phyloP scores from a whole-genome alignment of 2,329 filamentous ascomycete species.

The Aureobasidium sp. region DNA sequence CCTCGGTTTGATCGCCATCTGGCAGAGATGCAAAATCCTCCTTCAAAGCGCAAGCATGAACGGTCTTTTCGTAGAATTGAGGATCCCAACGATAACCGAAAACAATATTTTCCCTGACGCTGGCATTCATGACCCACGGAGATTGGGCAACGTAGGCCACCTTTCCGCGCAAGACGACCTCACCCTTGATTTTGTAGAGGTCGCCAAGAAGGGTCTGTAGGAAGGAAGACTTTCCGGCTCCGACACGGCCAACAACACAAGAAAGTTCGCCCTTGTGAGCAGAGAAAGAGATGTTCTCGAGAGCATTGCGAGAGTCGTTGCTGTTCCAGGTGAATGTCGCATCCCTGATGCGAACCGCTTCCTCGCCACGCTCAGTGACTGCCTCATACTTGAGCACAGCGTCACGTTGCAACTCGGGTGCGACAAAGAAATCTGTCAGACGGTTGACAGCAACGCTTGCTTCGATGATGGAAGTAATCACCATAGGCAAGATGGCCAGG shows the following conservation, averaged over 20 bases:
- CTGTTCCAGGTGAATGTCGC: constrained; percentile 94
- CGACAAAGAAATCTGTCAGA: constrained; percentile 73
- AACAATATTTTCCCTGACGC: constrained; percentile 92
- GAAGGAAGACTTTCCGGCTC: constrained; percentile 88
- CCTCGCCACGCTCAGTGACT: constrained; percentile 71
- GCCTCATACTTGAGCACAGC: constrained; percentile 66
- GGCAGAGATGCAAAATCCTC: constrained; percentile 90
- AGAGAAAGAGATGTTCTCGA: constrained; percentile 80
- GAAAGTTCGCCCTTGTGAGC: constrained; percentile 89
- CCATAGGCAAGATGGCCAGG: constrained; percentile 89
- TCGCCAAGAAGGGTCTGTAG: constrained; percentile 84
- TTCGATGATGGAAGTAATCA: constrained; percentile 93
- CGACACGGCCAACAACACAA: constrained; percentile 91
- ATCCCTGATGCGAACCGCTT: constrained; percentile 74
- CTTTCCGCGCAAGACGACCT: constrained; percentile 73
- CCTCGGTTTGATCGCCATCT: constrained; percentile 92
- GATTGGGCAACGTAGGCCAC: constrained; percentile 90
- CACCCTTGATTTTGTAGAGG: constrained; percentile 79
- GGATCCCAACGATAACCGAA: constrained; percentile 94
- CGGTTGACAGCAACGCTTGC: constrained; percentile 86
- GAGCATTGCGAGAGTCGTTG: constrained; percentile 58
- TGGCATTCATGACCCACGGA: constrained; percentile 96
- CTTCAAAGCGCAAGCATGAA: constrained; percentile 81
- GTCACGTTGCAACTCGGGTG: constrained; percentile 84
- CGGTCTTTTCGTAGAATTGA: constrained; percentile 85